phyloP scores from a whole-genome alignment of 192 early-diverging fungal genomes.

The Dimargaris cristalligena region DNA sequence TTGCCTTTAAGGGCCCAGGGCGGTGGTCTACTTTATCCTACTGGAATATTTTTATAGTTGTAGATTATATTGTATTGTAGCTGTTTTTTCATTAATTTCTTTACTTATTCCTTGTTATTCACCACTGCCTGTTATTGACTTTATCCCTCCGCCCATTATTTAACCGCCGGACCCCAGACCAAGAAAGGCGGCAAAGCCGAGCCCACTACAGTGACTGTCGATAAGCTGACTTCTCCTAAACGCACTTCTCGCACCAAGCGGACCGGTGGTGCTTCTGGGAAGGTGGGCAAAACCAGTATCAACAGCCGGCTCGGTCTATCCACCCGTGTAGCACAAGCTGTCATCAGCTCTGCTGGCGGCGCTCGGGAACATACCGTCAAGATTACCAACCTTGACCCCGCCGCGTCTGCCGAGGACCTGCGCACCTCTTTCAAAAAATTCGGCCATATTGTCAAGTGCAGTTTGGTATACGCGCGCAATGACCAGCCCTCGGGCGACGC shows the following conservation, averaged over 20 bases:
- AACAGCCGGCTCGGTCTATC: neutral
- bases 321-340: neutral
- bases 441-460: constrained; percentile 25
- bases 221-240: neutral
- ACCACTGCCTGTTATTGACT: too few species aligned
- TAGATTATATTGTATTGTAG: too few species aligned
- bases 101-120: too few species aligned
- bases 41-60: too few species aligned
- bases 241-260: neutral
- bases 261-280: neutral
- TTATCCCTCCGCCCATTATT: too few species aligned
- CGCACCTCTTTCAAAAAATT: constrained; percentile 32
- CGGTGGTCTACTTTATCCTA: too few species aligned
- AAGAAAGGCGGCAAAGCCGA: too few species aligned
- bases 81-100: too few species aligned
- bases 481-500: constrained; percentile 28
- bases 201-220: neutral
- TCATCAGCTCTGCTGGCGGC: constrained; percentile 24
- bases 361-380: constrained; percentile 24
- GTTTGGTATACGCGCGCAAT: constrained; percentile 22
- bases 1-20: too few species aligned
- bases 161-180: too few species aligned
- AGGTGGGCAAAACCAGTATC: neutral
- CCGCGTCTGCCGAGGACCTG: constrained; percentile 28
- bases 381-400: constrained; percentile 26